Evolutionary conservation across 257 asterid genomes (phyloP).

Genomic region (Pogostemon cablin): DNA sequence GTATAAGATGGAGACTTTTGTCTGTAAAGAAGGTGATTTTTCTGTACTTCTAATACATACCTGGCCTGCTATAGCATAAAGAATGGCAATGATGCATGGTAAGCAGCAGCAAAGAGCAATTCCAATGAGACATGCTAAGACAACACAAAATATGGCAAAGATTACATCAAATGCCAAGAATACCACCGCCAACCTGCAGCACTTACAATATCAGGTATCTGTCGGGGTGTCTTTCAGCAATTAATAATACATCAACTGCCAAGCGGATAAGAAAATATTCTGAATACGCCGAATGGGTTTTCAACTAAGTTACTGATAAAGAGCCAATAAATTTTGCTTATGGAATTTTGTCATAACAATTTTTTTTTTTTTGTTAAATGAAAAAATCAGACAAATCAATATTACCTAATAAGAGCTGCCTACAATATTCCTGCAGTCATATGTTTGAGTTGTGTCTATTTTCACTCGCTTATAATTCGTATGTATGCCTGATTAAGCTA

Average conservation of each 20-base stretch:
- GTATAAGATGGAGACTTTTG: neutral
- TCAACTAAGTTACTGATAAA: conserved; percentile 4
- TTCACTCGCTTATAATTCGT: neutral
- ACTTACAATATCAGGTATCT: conserved; percentile 40
- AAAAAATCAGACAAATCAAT: too few species aligned
- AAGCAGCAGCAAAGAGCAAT: conserved; percentile 96
- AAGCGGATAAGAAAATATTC: conserved; percentile 6
- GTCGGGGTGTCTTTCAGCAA: conserved; percentile 20
- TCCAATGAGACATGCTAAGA: conserved; percentile 91
- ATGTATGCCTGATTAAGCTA: neutral
- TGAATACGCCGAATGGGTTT: conserved; percentile 13
- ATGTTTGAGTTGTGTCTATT: neutral
- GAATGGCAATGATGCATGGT: conserved; percentile 97
- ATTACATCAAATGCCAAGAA: conserved; percentile 97
- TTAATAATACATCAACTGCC: conserved; percentile 12
- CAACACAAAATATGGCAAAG: conserved; percentile 96
- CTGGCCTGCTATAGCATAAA: conserved; percentile 98
- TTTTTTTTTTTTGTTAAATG: too few species aligned
- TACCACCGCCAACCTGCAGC: conserved; percentile 93
- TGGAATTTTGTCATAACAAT: neutral
- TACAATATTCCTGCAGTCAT: too few species aligned
- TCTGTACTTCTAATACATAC: conserved; percentile 38
- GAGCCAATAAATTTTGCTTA: conserved; percentile 9
- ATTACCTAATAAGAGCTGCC: too few species aligned
- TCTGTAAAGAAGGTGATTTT: neutral